Evolutionary conservation across 2,329 filamentous ascomycete species (phyloP).

Genomic region (Xylaria digitata): DNA sequence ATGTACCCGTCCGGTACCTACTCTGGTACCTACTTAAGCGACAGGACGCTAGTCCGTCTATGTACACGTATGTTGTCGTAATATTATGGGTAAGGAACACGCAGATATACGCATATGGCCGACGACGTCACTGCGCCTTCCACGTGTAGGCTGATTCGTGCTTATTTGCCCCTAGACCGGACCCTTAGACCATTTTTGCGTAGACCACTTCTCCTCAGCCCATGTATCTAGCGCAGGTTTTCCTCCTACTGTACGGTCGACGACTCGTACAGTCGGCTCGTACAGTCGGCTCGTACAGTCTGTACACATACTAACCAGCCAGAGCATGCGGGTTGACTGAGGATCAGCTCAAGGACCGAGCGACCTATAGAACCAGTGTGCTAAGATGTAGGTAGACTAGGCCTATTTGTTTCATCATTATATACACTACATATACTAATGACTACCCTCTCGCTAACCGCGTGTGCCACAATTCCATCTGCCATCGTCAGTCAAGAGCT

Average conservation of each 20-base stretch:
- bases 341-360: neutral
- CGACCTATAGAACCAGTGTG: neutral
- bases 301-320: no score
- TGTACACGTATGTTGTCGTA: conserved; percentile 4
- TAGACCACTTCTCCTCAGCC: neutral
- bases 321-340: conserved; percentile 1
- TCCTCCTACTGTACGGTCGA: no score
- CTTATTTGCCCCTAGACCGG: conserved; percentile 11
- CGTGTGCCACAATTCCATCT: conserved; percentile 16
- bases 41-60: neutral
- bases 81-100: conserved; percentile 16
- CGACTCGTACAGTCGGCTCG: no score
- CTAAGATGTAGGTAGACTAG: neutral
- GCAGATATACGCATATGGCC: conserved; percentile 19
- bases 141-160: conserved; percentile 10
- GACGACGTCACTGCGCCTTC: conserved; percentile 32
- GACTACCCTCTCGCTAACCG: conserved; percentile 13
- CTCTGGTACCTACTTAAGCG: conserved; percentile 8
- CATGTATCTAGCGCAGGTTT: conserved; percentile 5
- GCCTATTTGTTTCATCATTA: conserved; percentile 1
- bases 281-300: no score
- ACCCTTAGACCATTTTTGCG: no score
- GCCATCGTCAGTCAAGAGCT: neutral
- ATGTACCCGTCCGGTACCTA: neutral
- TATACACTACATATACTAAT: conserved; percentile 21